A percentile compares a stretch with the other conserved stretches of the same genome.
phyloP scores from a whole-genome alignment of 129 eudicot species.

The Centaurea solstitialis region DNA sequence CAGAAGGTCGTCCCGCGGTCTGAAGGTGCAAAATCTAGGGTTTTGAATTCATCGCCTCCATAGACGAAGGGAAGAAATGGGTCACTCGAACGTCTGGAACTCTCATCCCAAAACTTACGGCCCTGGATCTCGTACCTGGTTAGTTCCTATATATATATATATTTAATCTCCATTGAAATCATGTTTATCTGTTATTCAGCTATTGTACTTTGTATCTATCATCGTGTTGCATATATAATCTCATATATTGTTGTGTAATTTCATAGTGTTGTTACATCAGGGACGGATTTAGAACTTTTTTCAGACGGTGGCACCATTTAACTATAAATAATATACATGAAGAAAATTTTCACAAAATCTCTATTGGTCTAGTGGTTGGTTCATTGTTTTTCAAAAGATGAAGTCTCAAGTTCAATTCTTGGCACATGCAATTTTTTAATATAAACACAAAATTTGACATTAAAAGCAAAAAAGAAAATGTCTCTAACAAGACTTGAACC shows the following conservation, averaged over 20 bases:
- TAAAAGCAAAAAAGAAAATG: too few relatives aligned
- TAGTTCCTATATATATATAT: not conserved
- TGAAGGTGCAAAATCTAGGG: conserved; percentile 12
- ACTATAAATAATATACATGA: too few relatives aligned
- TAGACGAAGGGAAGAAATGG: conserved; percentile 44
- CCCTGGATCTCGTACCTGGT: conserved; percentile 67
- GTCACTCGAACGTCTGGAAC: conserved; percentile 63
- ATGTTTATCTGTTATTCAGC: not conserved
- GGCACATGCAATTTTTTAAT: too few relatives aligned
- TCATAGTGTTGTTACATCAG: too few relatives aligned
- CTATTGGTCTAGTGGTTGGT: too few relatives aligned
- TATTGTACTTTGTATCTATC: not conserved
- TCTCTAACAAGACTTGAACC: too few relatives aligned
- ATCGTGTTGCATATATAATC: not conserved
- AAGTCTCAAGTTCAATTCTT: too few relatives aligned
- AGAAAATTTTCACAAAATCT: too few relatives aligned
- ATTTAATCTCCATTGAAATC: not conserved
- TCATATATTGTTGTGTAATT: not conserved
- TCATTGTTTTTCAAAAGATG: too few relatives aligned
- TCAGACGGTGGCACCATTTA: too few relatives aligned
- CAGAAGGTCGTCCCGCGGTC: not conserved
- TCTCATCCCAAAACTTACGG: conserved; percentile 61
- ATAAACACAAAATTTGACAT: too few relatives aligned
- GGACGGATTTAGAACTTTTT: too few relatives aligned
- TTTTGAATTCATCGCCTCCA: conserved; percentile 7